Conservation (phyloP, 2,329 filamentous ascomycete genomes). For the Penicillium sp. region DNA sequence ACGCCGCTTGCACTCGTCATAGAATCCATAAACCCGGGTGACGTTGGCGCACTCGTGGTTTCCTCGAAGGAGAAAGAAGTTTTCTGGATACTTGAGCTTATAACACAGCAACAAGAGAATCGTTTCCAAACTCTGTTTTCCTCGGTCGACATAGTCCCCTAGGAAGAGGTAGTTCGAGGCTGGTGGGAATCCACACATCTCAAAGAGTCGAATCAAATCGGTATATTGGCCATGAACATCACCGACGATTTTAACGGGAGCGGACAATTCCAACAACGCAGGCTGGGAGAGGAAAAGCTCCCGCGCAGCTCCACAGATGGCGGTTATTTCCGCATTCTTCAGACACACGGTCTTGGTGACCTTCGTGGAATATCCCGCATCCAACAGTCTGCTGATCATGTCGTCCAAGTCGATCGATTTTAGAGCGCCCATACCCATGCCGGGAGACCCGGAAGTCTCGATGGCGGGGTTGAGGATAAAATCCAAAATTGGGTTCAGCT, state of each 20-base stretch:
- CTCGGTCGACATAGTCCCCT: conserved; percentile 93
- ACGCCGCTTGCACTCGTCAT: conserved; percentile 94
- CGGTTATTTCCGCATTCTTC: conserved; percentile 95
- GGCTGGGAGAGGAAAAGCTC: conserved; percentile 91
- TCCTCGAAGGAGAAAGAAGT: conserved; percentile 91
- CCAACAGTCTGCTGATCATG: conserved; percentile 90
- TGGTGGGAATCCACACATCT: conserved; percentile 97
- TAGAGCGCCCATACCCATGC: conserved; percentile 82
- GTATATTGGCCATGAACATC: conserved; percentile 97
- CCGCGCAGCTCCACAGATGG: conserved; percentile 84
- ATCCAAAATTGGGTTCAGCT: conserved; percentile 64
- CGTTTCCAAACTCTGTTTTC: conserved; percentile 93
- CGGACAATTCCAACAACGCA: conserved; percentile 83
- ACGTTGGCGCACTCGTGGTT: conserved; percentile 98
- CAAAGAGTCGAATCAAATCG: conserved; percentile 92
- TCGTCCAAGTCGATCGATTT: conserved; percentile 94
- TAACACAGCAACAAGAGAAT: conserved; percentile 91
- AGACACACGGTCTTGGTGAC: conserved; percentile 96
- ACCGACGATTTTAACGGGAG: conserved; percentile 95
- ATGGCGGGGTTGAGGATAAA: conserved; percentile 45
- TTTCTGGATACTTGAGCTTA: conserved; percentile 95
- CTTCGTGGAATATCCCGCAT: conserved; percentile 93
- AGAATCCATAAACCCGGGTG: conserved; percentile 93
- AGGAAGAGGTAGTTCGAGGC: conserved; percentile 90
- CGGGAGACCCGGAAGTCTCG: conserved; percentile 49